Evolutionary conservation across 2,329 filamentous ascomycete genomes (phyloP), one percentile per base, ranked within the genome.

Genomic region (Penicillium brasilianum): DNA sequence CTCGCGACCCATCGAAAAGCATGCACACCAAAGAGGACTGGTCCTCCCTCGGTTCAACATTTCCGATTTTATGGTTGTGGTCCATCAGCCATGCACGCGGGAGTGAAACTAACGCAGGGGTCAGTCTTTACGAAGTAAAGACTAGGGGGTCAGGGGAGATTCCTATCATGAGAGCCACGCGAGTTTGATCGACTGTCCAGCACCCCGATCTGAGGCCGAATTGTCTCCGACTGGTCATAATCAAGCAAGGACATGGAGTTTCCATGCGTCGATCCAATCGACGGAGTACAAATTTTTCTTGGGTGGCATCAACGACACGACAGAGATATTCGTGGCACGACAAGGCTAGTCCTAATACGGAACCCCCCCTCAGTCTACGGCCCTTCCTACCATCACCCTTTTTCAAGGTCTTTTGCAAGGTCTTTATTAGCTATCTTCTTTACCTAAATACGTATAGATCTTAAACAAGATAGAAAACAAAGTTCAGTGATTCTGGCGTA

Each of bases 91-190:
- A 34, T 50, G 48, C 48, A 34, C 28, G 28, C 48, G n/a, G 48
- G 20, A 28, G 16, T 30, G 44, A 50, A 32, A 34, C 48, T 50
- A 50, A 32, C 25, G 48, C 48, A 50, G 48, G 48, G 48, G 28
- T 34, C 30, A 20, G 3, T 32, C 25, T 49, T 22, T n/a, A 28
- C 6, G 6, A 28, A 28, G 14, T 28, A 28, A 28, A 28, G 14
- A 18, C 16, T 22, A 14, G 28, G 4, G 18, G 44, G 56, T 62
- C 36, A 41, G 53, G 28, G 32, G 18, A 39, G 36, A 59, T 63
- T 49, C 60, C 60, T 65, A 60, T 58, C 52, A 57, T 16, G 44
- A 30, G n/a, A 30, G 44, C 25, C 39, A 54, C 22, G n/a, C 28
- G 30, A 5, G 11, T 20, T 28, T 3, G 22, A 53, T 59, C 60